Percentiles rank a stretch among this genome's conserved stretches.
Conservation (phyloP, 164 flowering plant genomes). For the Aristolochia fimbriata region DNA sequence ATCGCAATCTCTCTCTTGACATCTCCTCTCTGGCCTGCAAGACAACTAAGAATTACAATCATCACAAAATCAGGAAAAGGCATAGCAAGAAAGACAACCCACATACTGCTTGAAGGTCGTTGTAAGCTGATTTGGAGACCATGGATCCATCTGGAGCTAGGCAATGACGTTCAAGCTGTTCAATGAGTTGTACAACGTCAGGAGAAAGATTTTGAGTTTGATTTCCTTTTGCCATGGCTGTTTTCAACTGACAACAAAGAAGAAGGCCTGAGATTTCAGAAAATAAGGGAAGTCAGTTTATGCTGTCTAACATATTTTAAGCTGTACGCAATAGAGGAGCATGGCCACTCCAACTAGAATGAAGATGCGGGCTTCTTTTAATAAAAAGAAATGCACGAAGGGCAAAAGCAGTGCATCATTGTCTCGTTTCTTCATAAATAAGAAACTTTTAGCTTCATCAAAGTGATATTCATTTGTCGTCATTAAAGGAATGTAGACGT, state of each 20-base stretch:
- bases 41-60: not conserved
- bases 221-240: constrained; percentile 43
- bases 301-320: too few relatives aligned
- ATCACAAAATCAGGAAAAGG: constrained; percentile 1
- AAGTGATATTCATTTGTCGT: too few relatives aligned
- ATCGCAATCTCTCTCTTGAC: constrained; percentile 79
- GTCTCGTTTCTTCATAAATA: too few relatives aligned
- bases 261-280: too few relatives aligned
- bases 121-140: constrained; percentile 67
- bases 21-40: constrained; percentile 94
- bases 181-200: constrained; percentile 55
- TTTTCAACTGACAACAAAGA: not conserved
- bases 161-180: constrained; percentile 90
- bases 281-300: too few relatives aligned
- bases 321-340: too few relatives aligned
- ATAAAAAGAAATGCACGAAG: too few relatives aligned
- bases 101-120: constrained; percentile 75
- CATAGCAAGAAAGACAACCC: not conserved
- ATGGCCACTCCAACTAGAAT: too few relatives aligned
- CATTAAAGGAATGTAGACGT: too few relatives aligned
- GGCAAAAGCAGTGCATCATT: too few relatives aligned
- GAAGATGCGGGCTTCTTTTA: too few relatives aligned
- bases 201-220: constrained; percentile 46
- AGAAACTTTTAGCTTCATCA: too few relatives aligned
- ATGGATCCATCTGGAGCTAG: constrained; percentile 93